These are phyloP conservation scores for Suillus ampliporus DNA, from an alignment of 768 basidiomycete species.

Conservation along the genomic window DNA sequence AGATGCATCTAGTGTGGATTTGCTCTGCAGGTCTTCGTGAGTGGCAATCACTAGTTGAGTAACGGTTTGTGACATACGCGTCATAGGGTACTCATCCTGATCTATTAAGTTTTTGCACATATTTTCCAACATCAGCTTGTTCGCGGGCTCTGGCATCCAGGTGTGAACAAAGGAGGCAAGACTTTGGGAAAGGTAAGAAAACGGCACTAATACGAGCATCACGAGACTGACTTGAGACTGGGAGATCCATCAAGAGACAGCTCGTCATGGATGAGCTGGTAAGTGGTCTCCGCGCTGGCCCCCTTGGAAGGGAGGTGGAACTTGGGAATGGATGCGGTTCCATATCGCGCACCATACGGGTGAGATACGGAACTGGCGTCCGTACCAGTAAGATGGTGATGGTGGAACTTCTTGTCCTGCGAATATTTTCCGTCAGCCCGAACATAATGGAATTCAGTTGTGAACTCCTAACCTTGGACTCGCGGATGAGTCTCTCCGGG, in stretches of 20 bases:
- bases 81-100: conserved; percentile 71
- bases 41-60: background rate
- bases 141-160: conserved; percentile 59
- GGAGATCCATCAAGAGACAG: conserved; percentile 60
- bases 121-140: conserved; percentile 67
- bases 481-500: conserved; percentile 65
- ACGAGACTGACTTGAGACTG: conserved; percentile 49
- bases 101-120: conserved; percentile 72
- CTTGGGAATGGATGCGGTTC: conserved; percentile 72
- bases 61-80: conserved; percentile 38
- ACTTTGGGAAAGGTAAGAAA: conserved; percentile 24
- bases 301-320: conserved; percentile 70
- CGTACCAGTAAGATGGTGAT: conserved; percentile 41
- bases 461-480: conserved; percentile 50
- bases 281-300: conserved; percentile 52
- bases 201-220: background rate
- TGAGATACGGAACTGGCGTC: conserved; percentile 42
- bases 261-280: conserved; percentile 70
- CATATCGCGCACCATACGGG: conserved; percentile 68
- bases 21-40: conserved; percentile 32
- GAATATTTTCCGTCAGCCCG: background rate
- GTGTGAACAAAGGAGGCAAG: conserved; percentile 73
- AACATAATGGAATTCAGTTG: background rate
- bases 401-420: conserved; percentile 54
- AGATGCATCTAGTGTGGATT: conserved; percentile 53